Evolutionary conservation across 768 basidiomycete species (phyloP).

Genomic region (Botryobasidium botryosum): DNA sequence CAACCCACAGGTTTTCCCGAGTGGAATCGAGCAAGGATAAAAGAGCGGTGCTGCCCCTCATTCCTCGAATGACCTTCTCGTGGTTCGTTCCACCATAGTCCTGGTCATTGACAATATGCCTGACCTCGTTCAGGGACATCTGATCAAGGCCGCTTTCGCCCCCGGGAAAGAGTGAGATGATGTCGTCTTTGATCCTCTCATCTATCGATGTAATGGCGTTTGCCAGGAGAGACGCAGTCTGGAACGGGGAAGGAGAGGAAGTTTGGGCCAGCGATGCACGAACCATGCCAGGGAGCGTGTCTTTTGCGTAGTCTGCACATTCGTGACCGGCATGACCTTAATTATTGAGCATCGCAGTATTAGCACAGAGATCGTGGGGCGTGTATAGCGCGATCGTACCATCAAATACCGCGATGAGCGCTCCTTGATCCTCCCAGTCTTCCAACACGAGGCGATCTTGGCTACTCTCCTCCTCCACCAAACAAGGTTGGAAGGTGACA

Average conservation of each 20-base stretch:
- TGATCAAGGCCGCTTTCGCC: conserved; percentile 25
- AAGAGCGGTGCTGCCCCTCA: conserved; percentile 67
- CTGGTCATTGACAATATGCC: conserved; percentile 42
- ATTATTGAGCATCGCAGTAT: conserved; percentile 1
- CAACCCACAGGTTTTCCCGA: conserved; percentile 55
- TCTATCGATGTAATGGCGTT: conserved; percentile 45
- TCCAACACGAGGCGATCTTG: conserved; percentile 51
- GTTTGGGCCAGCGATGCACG: conserved; percentile 37
- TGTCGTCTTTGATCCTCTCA: conserved; percentile 48
- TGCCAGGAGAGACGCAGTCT: conserved; percentile 29
- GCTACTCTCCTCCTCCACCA: conserved; percentile 27
- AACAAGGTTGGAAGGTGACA: conserved; percentile 51
- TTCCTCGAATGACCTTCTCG: conserved; percentile 48
- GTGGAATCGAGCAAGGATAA: conserved; percentile 56
- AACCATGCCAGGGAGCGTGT: conserved; percentile 51
- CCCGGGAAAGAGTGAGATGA: conserved; percentile 44
- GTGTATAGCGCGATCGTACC: conserved; percentile 25
- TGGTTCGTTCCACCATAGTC: conserved; percentile 27
- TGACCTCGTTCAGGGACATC: too few species aligned
- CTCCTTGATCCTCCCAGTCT: conserved; percentile 38
- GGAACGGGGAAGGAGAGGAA: conserved; percentile 20
- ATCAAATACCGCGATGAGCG: conserved; percentile 55
- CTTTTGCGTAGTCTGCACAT: conserved; percentile 50
- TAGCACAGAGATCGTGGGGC: conserved; percentile 7
- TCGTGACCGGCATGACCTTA: conserved; percentile 52